Evolutionary conservation across 2,329 filamentous ascomycete species (phyloP), one percentile per base, ranked within the genome.

Genomic region (Colletotrichum euphorbiae): DNA sequence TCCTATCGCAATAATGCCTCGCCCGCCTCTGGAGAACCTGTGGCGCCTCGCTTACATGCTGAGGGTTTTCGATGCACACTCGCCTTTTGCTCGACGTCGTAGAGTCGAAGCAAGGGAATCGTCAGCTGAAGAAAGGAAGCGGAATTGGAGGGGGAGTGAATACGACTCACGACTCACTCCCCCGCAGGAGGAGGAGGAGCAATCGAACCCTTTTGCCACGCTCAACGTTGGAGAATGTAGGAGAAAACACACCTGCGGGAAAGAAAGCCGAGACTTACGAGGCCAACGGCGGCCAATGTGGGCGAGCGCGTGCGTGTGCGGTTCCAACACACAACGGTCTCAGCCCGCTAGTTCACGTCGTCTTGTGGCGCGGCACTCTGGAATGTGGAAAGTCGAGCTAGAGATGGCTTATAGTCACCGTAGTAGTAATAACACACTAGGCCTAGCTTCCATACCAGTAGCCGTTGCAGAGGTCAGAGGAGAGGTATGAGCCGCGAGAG

Each of bases 211-310:
- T 58, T 61, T 57, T 36, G 59, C 42, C 58, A 62, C 63, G 28
- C 55, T 24, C 19, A 12, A 24, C 4, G 60, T 38, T 17, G 17
- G 33, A 40, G 55, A 65, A 38, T 45, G 43, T 19, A 33, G 19
- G 64, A 67, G 64, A 51, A 67, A 67, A 63, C 64, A 67, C 64
- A 61, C 64, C 64, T 59, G 43, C 28, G 19, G 36, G 46, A 21
- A 67, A 67, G 64, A 56, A 67, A 67, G 51, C 43, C 52, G 51
- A 63, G 59, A 67, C 64, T 57, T 63, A 51, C 64, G 50, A 68
- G 50, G 38, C 45, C 51, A 63, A 67, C 63, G 46, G 62, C 56
- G 28, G 42, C 54, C 52, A 48, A 31, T 33, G 40, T 21, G n/a
- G 56, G 19, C 40, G 56, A 46, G 33, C 42, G 62, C 57, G 48